Evolutionary conservation across 2,329 filamentous ascomycete species (phyloP), one percentile per base, ranked within the genome.

Genomic region (Nothomitra cinnamomea): DNA sequence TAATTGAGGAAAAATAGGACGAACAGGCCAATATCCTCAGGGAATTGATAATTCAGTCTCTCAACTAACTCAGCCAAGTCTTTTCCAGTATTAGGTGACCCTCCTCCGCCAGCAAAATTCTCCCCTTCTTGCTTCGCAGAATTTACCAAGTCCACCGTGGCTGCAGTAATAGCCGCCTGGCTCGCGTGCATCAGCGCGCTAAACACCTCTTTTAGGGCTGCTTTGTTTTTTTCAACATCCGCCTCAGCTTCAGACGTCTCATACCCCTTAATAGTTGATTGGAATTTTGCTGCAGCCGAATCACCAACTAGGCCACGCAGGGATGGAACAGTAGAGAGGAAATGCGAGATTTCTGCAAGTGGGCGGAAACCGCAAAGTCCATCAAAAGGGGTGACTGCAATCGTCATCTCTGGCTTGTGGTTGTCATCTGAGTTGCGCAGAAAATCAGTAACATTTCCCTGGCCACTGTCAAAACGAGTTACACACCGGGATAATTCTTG

Each of bases 321-420:
- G 1, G 84, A 70, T 35, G 79, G 72, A 2, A 87, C 74, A 4
- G 72, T 76, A 50, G 79, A 70, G 32, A 94, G 73, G 67, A 96
- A 96, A 66, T 94, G 86, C 0, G 80, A 75, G 57, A 96, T 92
- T 69, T 98, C 89, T 3, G 71, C 73, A 21, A 95, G 73, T 0
- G 92, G 92, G 8, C 92, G 80, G 74, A 98, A 98, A 35, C 92
- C 92, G 63, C 92, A 98, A 35, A 98, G 78, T 0, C 92, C 92
- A 65, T 96, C 90, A 60, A 98, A 98, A 0, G 87, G 83, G 1
- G 92, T 96, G 62, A 98, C 83, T 57, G 92, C 92, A 67, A 98
- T 95, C 57, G 92, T 89, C 92, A 98, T 98, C 70, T 98, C 92
- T 35, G 92, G 92, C 72, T 98, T 98, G 75, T 98, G 92, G 72